A percentile compares a stretch with the other conserved stretches of the same genome.
phyloP scores from a whole-genome alignment of 495 filamentous ascomycete species.

The Aspergillus biplanus region DNA sequence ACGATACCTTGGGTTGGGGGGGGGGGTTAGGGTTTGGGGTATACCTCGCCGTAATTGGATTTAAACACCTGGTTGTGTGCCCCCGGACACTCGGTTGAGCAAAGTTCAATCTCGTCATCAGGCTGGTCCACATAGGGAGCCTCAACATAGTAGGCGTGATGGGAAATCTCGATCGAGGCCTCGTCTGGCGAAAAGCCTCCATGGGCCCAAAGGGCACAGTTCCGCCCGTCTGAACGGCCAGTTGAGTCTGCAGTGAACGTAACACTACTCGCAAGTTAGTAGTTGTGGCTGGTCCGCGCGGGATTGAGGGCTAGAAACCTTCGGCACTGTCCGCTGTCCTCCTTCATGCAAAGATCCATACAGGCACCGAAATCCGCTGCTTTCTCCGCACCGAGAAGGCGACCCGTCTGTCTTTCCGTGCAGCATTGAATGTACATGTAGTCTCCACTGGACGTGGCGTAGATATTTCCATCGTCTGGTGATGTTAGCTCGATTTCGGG shows the following conservation, averaged over 20 bases:
- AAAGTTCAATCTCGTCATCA: not conserved
- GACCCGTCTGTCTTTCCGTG: not conserved
- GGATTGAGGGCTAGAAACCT: not conserved
- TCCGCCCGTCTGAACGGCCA: not conserved
- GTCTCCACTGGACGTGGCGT: not conserved
- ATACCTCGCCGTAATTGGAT: not conserved
- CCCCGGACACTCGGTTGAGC: not conserved
- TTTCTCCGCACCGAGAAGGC: not conserved
- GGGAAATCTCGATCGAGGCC: not conserved
- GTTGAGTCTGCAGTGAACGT: not conserved
- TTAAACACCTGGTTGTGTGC: constrained; percentile 1
- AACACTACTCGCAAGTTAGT: not conserved
- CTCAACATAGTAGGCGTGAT: not conserved
- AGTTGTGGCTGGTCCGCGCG: not conserved
- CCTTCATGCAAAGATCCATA: not conserved
- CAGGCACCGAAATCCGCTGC: not conserved
- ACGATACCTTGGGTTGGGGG: not conserved
- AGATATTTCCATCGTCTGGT: not conserved
- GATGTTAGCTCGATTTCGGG: not conserved
- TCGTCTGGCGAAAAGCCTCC: not conserved
- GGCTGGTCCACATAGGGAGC: not conserved
- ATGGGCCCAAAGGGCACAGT: not conserved
- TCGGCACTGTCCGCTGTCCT: not conserved
- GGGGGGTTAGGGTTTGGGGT: not conserved
- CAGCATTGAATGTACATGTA: constrained; percentile 4